Evolutionary conservation across 805 yeast species (phyloP).

Genomic region (Dipodascopsis uninucleata): DNA sequence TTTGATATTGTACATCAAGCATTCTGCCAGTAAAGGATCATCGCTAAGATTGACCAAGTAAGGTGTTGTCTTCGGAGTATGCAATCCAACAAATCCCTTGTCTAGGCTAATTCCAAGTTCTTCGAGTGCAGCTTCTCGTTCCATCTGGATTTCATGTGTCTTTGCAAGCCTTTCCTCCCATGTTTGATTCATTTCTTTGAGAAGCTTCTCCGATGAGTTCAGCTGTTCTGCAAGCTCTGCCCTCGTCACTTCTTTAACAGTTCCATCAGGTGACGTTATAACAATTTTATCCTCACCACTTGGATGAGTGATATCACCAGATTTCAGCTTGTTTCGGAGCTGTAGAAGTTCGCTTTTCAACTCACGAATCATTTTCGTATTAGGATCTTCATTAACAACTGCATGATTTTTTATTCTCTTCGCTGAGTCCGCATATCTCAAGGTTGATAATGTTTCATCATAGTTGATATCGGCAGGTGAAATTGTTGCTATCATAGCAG

Average conservation of each 20-base stretch:
- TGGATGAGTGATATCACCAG: not conserved
- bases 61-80: slow-evolving; percentile 32
- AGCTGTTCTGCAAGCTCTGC: slow-evolving; percentile 27
- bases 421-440: slow-evolving; percentile 75
- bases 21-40: slow-evolving; percentile 32
- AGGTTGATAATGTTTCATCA: slow-evolving; percentile 72
- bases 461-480: slow-evolving; percentile 62
- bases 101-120: slow-evolving; percentile 32
- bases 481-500: slow-evolving; percentile 81
- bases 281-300: not conserved
- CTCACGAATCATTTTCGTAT: slow-evolving; percentile 29
- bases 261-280: slow-evolving; percentile 25
- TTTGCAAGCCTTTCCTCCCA: slow-evolving; percentile 32
- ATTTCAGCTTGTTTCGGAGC: slow-evolving; percentile 20
- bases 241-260: slow-evolving; percentile 11
- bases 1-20: slow-evolving; percentile 32
- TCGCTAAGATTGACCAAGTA: slow-evolving; percentile 33
- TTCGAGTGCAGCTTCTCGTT: slow-evolving; percentile 32
- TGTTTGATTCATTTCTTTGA: slow-evolving; percentile 30
- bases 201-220: slow-evolving; percentile 28
- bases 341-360: slow-evolving; percentile 30
- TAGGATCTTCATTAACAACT: slow-evolving; percentile 44
- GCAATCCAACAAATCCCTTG: slow-evolving; percentile 30
- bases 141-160: slow-evolving; percentile 29
- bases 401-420: slow-evolving; percentile 66